Conservation (phyloP, 148 eudicot species). For the Fallopia convolvulus region DNA sequence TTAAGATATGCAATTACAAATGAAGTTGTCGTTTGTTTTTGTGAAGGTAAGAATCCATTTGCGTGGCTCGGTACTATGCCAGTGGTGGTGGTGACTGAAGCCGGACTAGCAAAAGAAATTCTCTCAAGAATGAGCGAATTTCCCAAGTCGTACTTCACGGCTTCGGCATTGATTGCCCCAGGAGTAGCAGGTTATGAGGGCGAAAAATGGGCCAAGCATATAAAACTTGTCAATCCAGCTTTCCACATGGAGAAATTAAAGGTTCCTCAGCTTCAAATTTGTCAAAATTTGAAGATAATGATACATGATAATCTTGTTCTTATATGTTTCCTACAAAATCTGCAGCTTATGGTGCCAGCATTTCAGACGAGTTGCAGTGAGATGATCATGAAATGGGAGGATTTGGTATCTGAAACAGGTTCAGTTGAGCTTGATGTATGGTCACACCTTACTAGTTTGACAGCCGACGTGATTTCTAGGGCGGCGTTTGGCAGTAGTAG, state of each 20-base stretch:
- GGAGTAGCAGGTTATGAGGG: neutral
- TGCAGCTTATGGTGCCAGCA: slow-evolving; percentile 36
- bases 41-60: slow-evolving; percentile 1
- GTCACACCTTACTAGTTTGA: slow-evolving; percentile 23
- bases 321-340: neutral
- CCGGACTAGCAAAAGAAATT: neutral
- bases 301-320: neutral
- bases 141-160: neutral
- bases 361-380: slow-evolving; percentile 22
- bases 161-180: neutral
- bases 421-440: slow-evolving; percentile 31
- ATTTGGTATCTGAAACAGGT: slow-evolving; percentile 12
- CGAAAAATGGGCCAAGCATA: slow-evolving; percentile 10
- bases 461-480: slow-evolving; percentile 34
- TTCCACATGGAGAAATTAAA: slow-evolving; percentile 13
- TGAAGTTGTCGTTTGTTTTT: neutral
- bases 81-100: neutral
- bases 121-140: neutral
- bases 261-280: neutral
- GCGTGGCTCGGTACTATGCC: slow-evolving; percentile 1
- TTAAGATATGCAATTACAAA: neutral
- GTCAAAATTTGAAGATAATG: neutral
- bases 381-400: slow-evolving; percentile 31
- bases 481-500: slow-evolving; percentile 36
- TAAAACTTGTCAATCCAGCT: slow-evolving; percentile 8